phyloP scores from a whole-genome alignment of 129 eudicot genomes.

The Flaveria brownii region DNA sequence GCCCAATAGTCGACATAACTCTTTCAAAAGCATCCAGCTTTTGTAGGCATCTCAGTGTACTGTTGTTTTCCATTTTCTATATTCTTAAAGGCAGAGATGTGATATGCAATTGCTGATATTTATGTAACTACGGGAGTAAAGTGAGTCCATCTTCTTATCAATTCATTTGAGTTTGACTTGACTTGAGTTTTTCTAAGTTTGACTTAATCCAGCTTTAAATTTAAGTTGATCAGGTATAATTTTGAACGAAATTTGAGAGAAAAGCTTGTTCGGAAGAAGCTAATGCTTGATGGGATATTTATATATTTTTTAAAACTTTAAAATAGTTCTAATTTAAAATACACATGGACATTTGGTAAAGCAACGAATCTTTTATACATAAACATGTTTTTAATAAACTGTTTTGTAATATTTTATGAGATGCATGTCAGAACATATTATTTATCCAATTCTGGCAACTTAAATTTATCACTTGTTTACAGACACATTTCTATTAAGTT shows the following conservation, averaged over 20 bases:
- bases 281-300: not conserved
- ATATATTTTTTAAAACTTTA: not conserved
- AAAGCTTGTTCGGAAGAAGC: not conserved
- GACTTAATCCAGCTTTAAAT: not conserved
- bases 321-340: not conserved
- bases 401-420: slow-evolving; percentile 7
- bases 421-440: slow-evolving; percentile 5
- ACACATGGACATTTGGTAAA: not conserved
- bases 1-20: not conserved
- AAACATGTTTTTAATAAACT: not conserved
- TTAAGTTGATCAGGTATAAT: not conserved
- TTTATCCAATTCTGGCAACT: slow-evolving; percentile 5
- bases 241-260: not conserved
- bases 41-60: not conserved
- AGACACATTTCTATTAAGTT: not conserved
- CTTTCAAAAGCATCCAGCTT: not conserved
- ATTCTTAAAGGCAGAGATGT: not conserved
- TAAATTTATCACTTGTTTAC: not conserved
- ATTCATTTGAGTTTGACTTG: not conserved
- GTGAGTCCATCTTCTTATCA: not conserved
- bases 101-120: not conserved
- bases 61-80: not conserved
- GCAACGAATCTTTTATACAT: not conserved
- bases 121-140: not conserved
- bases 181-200: not conserved